Percentiles rank a stretch among this genome's conserved stretches.
phyloP scores from a whole-genome alignment of 176 grass and related monocot species.

The Tillandsia leiboldiana region DNA sequence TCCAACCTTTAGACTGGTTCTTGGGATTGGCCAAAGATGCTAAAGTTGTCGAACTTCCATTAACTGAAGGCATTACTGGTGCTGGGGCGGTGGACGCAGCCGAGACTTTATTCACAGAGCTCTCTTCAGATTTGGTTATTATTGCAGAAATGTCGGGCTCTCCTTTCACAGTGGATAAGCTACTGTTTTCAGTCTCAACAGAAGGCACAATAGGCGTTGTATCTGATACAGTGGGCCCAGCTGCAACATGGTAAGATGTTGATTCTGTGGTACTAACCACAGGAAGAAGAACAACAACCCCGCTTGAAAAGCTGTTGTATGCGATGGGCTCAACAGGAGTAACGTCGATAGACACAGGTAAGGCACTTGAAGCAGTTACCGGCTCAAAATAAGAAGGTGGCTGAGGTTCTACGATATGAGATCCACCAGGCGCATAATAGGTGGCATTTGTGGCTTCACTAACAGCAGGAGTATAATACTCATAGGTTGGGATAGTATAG shows the following conservation, averaged over 20 bases:
- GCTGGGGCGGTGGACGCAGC: constrained; percentile 1
- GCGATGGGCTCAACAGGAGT: constrained; percentile 30
- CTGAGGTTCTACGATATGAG: constrained; percentile 34
- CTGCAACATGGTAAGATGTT: constrained; percentile 48
- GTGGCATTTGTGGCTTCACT: constrained; percentile 37
- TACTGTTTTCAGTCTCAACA: constrained; percentile 23
- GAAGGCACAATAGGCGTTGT: constrained; percentile 18
- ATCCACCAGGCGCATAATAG: constrained; percentile 51
- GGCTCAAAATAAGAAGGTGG: constrained; percentile 47
- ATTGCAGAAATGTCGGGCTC: constrained; percentile 10
- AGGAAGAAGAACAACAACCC: constrained; percentile 13
- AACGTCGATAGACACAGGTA: constrained; percentile 45
- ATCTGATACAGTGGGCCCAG: constrained; percentile 26
- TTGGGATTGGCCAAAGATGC: constrained; percentile 35
- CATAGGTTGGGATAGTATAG: constrained; percentile 45
- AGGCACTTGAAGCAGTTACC: constrained; percentile 29
- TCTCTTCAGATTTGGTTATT: constrained; percentile 21
- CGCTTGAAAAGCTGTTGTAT: constrained; percentile 43
- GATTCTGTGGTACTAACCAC: constrained; percentile 24
- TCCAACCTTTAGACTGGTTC: constrained; percentile 56
- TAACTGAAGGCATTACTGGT: constrained; percentile 13
- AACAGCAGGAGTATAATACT: constrained; percentile 45
- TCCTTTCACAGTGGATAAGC: constrained; percentile 9
- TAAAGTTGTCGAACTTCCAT: constrained; percentile 28
- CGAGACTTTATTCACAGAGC: constrained; percentile 31